A percentile compares a stretch with the other conserved stretches of the same genome.
phyloP scores from a whole-genome alignment of 164 flowering plant species.

The Buxus sempervirens region DNA sequence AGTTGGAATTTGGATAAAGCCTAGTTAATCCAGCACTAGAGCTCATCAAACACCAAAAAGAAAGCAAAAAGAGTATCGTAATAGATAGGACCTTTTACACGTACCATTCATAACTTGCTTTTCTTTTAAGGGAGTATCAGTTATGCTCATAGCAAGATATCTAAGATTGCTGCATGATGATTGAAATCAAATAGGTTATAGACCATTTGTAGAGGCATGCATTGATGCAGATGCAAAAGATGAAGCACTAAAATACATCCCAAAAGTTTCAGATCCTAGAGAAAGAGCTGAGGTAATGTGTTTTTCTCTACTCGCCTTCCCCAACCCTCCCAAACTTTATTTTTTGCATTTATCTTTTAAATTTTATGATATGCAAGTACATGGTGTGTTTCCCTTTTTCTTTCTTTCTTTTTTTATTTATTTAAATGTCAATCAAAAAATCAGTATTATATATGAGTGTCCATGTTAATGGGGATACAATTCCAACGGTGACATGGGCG shows the following conservation, averaged over 20 bases:
- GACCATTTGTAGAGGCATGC: constrained; percentile 98
- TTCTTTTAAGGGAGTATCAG: too few species aligned
- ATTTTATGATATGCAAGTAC: neutral
- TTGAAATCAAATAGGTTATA: constrained; percentile 50
- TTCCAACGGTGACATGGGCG: neutral
- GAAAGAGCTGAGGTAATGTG: constrained; percentile 85
- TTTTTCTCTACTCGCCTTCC: too few species aligned
- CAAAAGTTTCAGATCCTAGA: constrained; percentile 78
- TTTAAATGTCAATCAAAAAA: neutral
- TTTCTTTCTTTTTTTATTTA: neutral
- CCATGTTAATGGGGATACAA: neutral
- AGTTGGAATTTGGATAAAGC: neutral
- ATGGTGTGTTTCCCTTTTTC: neutral
- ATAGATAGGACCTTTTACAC: neutral
- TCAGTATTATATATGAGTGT: neutral
- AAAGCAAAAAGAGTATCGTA: too few species aligned
- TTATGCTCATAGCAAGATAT: too few species aligned
- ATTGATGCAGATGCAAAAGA: constrained; percentile 82
- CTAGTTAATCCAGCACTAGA: neutral
- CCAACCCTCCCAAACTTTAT: neutral
- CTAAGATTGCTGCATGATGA: neutral
- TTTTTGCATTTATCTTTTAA: neutral
- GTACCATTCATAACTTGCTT: neutral
- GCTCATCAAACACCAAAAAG: neutral
- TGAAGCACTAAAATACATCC: constrained; percentile 93